Percentiles rank a stretch among this genome's conserved stretches.
Evolutionary conservation across 495 filamentous ascomycete genomes (phyloP).

Genomic region (Xeromyces bisporus): DNA sequence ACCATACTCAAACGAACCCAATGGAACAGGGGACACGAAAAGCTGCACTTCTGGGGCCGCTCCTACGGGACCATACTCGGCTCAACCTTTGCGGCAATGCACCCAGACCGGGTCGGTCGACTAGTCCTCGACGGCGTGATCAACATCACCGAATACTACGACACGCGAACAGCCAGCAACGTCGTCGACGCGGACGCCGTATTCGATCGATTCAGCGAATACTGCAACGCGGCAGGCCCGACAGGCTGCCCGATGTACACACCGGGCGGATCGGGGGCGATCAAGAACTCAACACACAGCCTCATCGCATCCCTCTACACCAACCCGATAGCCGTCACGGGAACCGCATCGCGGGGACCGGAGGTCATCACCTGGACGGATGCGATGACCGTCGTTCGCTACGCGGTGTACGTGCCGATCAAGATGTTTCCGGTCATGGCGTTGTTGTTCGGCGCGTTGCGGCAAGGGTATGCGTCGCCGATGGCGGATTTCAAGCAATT

Average conservation of each 20-base stretch:
- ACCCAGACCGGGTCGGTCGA: conserved; percentile 32
- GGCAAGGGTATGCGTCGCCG: conserved; percentile 32
- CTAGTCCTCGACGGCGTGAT: conserved; percentile 38
- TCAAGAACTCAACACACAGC: conserved; percentile 24
- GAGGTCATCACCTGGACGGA: conserved; percentile 30
- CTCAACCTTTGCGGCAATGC: conserved; percentile 36
- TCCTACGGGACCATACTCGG: conserved; percentile 56
- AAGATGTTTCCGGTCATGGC: conserved; percentile 39
- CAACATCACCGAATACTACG: conserved; percentile 31
- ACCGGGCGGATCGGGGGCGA: conserved; percentile 15
- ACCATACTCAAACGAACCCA: conserved; percentile 11
- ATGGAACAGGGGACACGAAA: conserved; percentile 24
- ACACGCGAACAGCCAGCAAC: conserved; percentile 21
- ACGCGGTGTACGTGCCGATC: conserved; percentile 40
- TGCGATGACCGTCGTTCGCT: conserved; percentile 14
- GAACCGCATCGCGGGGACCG: conserved; percentile 16
- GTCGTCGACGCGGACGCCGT: conserved; percentile 33
- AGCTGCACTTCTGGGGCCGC: conserved; percentile 45
- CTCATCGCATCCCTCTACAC: conserved; percentile 24
- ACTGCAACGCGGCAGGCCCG: conserved; percentile 29
- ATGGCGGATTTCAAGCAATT: conserved; percentile 33
- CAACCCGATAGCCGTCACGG: conserved; percentile 28
- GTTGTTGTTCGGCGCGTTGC: conserved; percentile 33
- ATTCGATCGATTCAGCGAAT: conserved; percentile 27
- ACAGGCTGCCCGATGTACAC: conserved; percentile 27